Evolutionary conservation across 1,139 yeast genomes (phyloP).

Genomic region (Wickerhamomyces sp.): DNA sequence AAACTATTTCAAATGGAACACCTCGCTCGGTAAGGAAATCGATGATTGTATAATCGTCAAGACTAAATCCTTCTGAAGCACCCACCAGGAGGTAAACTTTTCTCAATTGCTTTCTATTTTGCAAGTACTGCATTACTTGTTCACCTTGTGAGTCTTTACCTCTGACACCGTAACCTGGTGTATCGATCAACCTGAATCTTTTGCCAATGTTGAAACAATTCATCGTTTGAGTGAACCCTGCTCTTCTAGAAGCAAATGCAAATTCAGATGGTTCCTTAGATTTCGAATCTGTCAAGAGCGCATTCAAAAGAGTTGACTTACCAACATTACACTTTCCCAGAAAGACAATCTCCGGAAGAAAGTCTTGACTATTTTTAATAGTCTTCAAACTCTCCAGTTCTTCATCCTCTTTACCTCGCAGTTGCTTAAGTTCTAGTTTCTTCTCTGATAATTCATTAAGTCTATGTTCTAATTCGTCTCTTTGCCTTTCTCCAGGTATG

Average conservation of each 20-base stretch:
- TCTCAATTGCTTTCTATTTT: conserved; percentile 45
- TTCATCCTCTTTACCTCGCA: conserved; percentile 13
- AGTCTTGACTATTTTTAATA: conserved; percentile 5
- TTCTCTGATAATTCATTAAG: conserved; percentile 9
- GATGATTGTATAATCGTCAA: conserved; percentile 50
- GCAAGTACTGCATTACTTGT: conserved; percentile 57
- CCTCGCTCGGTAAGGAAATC: conserved; percentile 48
- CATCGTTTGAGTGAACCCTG: conserved; percentile 75
- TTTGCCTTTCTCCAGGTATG: conserved; percentile 53
- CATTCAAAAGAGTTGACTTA: conserved; percentile 69
- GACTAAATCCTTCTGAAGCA: conserved; percentile 48
- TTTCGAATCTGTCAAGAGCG: conserved; percentile 35
- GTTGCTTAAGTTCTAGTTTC: conserved; percentile 2
- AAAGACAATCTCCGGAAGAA: conserved; percentile 63
- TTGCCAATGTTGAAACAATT: conserved; percentile 68
- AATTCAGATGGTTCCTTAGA: conserved; percentile 29
- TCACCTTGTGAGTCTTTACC: conserved; percentile 64
- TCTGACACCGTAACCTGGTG: conserved; percentile 81
- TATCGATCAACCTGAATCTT: conserved; percentile 62
- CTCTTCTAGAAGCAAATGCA: conserved; percentile 54
- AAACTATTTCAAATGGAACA: conserved; percentile 63
- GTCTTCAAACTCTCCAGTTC: conserved; percentile 1
- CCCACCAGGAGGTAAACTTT: conserved; percentile 61
- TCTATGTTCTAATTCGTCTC: conserved; percentile 26
- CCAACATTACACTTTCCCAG: conserved; percentile 85